These are phyloP conservation scores for Leishmania turanica DNA, from an alignment of 208 protist species.

Conservation along the genomic window DNA sequence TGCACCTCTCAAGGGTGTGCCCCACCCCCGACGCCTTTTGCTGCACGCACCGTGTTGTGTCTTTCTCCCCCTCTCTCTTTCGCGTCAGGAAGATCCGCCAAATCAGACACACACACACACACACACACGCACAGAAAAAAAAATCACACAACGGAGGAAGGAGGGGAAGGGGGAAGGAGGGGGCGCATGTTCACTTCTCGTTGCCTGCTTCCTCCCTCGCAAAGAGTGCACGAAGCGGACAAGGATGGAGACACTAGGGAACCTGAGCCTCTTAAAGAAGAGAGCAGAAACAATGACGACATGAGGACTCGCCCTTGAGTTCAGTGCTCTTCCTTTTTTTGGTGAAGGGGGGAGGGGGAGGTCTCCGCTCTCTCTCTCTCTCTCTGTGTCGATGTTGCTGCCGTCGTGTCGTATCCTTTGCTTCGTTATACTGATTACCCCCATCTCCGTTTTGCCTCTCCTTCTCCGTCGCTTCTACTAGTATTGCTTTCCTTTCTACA, in stretches of 20 bases:
- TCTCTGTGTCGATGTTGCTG: background rate
- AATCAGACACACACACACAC: background rate
- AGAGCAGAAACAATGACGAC: background rate
- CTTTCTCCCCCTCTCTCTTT: background rate
- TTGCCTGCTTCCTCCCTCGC: too few relatives aligned
- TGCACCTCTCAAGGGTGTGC: background rate
- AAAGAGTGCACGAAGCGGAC: background rate
- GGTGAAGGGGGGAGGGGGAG: background rate
- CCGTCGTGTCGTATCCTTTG: background rate
- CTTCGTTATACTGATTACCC: background rate
- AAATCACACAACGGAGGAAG: background rate
- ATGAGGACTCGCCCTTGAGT: background rate
- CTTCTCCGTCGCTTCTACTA: background rate
- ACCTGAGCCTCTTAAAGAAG: background rate
- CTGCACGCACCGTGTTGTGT: background rate
- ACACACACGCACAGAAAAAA: background rate
- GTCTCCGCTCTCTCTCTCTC: background rate
- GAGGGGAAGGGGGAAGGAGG: background rate
- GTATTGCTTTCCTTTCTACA: background rate
- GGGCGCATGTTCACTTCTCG: too few relatives aligned
- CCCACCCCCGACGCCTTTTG: background rate
- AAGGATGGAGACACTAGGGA: background rate
- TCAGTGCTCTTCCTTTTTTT: background rate
- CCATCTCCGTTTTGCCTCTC: background rate
- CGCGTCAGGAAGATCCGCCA: background rate